Evolutionary conservation across 108 stramenopile genomes (phyloP), one percentile per base, ranked within the genome.

Genomic region (Skeletonema grethae): DNA sequence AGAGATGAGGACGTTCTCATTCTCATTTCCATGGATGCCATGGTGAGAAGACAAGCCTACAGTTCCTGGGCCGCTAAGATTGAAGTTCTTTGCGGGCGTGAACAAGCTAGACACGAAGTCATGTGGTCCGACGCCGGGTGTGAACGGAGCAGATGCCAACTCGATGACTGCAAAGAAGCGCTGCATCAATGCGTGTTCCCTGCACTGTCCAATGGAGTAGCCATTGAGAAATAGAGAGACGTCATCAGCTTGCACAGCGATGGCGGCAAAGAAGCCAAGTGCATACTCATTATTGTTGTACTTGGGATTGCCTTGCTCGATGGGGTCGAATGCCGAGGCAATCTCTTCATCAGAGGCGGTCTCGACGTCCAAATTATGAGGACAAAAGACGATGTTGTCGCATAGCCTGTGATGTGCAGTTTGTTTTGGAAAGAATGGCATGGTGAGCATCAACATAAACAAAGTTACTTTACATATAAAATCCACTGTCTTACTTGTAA

Each of bases 11-110:
- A 79, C 31, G 30, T 79, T 64, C 22, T 24, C 18, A 34, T 74
- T 79, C 22, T 57, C 63, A 25, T 79, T 79, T 8, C 77, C 77
- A 61, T 79, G 77, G 22, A 79, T 67, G n/a, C 77, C 77, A 50
- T 73, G 72, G 61, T 79, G 77, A 11, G 69, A 55, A 45, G 43
- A 61, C 45, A 25, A 35, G 13, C 77, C 77, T 11, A 79, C 16
- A 13, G 36, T 39, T 32, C 77, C 77, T 5, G 73, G 73, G 16
- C 58, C 72, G 9, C 9, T 30, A 9, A 67, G 12, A 5, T 32
- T 39, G 18, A 72, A 43, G 20, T 72, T 72, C 0, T 45, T 64
- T n/a, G 70, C 70, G 5, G 70, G 12, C 29, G 36, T 32, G 5
- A 65, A 72, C 45, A 13, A 20, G 11, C 16, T 24, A 13, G 25